Percentiles rank a stretch among this genome's conserved stretches.
Evolutionary conservation across 169 alveolate species (phyloP).

Genomic region (Fabrea salina): DNA sequence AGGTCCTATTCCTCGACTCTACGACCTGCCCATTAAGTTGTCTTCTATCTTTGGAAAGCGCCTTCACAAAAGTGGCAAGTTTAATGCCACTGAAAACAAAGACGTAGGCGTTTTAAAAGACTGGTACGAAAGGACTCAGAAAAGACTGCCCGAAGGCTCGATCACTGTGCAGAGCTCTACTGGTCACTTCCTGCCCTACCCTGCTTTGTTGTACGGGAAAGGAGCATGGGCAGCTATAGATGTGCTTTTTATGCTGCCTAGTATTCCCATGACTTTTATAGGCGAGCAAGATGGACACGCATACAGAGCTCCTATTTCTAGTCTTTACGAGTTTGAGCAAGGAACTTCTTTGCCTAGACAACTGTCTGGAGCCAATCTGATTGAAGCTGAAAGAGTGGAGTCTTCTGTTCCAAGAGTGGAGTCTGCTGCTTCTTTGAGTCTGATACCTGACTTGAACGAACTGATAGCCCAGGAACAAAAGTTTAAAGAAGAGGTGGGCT

Average conservation of each 20-base stretch:
- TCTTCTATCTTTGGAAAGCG: constrained; percentile 75
- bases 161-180: constrained; percentile 76
- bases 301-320: constrained; percentile 59
- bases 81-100: constrained; percentile 40
- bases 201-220: constrained; percentile 81
- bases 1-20: constrained; percentile 73
- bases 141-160: constrained; percentile 73
- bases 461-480: constrained; percentile 58
- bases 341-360: constrained; percentile 11
- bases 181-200: constrained; percentile 84
- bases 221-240: constrained; percentile 90
- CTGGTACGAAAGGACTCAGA: neutral
- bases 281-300: constrained; percentile 84
- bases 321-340: constrained; percentile 55
- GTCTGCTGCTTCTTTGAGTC: constrained; percentile 42
- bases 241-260: constrained; percentile 76
- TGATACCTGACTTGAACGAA: constrained; percentile 43
- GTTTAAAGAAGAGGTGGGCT: constrained; percentile 68
- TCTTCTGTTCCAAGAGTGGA: constrained; percentile 42
- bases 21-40: constrained; percentile 73
- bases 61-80: constrained; percentile 72
- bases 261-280: constrained; percentile 83
- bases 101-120: neutral
- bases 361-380: constrained; percentile 25
- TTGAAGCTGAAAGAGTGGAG: constrained; percentile 29